phyloP scores from a whole-genome alignment of 192 early-diverging fungal species.

The Allomyces arbusculus region DNA sequence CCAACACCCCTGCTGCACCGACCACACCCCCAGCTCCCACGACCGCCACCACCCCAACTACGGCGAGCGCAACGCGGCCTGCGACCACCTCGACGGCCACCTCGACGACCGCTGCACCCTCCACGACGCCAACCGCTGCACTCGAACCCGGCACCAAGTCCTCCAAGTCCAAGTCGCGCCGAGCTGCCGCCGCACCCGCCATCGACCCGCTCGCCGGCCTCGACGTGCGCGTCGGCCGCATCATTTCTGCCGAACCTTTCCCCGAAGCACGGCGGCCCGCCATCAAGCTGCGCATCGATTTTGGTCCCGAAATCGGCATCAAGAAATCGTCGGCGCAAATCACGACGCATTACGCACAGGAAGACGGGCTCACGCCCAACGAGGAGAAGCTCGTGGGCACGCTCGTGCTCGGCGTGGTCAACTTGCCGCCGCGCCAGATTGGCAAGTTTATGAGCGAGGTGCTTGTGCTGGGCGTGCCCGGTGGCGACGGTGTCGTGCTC shows the following conservation, averaged over 20 bases:
- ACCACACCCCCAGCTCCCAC: too few relatives aligned
- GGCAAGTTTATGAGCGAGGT: constrained; percentile 1
- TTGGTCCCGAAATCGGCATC: not conserved
- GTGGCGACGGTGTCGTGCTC: not conserved
- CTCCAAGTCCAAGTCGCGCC: too few relatives aligned
- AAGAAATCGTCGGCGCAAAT: constrained; percentile 1
- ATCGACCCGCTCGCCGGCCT: not conserved
- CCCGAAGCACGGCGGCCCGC: not conserved
- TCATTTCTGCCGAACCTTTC: not conserved
- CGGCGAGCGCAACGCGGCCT: too few relatives aligned
- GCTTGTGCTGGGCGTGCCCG: not conserved
- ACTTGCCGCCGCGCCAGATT: constrained; percentile 1
- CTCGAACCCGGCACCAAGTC: too few relatives aligned
- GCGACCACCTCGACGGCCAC: too few relatives aligned
- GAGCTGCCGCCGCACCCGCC: too few relatives aligned
- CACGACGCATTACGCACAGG: not conserved
- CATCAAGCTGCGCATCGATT: not conserved
- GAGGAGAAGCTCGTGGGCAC: not conserved
- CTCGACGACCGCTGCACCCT: too few relatives aligned
- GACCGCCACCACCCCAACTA: too few relatives aligned
- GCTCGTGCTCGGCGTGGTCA: not conserved
- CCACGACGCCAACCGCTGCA: too few relatives aligned
- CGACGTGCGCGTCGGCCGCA: not conserved
- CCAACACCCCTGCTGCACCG: too few relatives aligned
- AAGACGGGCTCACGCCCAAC: not conserved